Evolutionary conservation across 2,329 filamentous ascomycete species (phyloP).

Genomic region (Geosmithia putterillii): DNA sequence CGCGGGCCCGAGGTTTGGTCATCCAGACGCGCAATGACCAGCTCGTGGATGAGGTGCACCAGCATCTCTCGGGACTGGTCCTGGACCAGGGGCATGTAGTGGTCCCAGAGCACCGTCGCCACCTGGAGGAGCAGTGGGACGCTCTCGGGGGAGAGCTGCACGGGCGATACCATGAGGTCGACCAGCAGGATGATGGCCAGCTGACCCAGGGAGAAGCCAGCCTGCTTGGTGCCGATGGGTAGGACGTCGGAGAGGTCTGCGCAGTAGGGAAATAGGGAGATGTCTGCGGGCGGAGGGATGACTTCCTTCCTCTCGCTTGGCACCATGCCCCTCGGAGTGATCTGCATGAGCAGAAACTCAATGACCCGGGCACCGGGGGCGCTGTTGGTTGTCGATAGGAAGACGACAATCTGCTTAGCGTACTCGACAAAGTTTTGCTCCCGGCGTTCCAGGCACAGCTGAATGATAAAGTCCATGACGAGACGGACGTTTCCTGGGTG

Average conservation of each 20-base stretch:
- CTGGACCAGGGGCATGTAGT: constrained; percentile 88
- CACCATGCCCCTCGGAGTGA: constrained; percentile 94
- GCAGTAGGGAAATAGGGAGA: constrained; percentile 70
- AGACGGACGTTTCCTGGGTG: constrained; percentile 89
- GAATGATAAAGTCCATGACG: constrained; percentile 93
- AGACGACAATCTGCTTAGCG: constrained; percentile 96
- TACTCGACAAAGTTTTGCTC: constrained; percentile 98
- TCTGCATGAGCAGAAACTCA: constrained; percentile 83
- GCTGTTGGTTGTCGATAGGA: constrained; percentile 68
- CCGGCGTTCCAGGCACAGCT: constrained; percentile 78
- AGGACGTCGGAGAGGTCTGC: constrained; percentile 71
- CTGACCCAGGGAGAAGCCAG: constrained; percentile 85
- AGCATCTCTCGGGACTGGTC: constrained; percentile 97
- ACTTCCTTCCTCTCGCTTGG: constrained; percentile 69
- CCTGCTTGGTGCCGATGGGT: constrained; percentile 81
- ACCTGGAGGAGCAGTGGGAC: constrained; percentile 83
- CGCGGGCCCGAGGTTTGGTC: constrained; percentile 48
- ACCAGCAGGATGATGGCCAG: constrained; percentile 87
- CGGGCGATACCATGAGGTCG: constrained; percentile 88
- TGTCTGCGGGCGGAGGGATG: constrained; percentile 59
- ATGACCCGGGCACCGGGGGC: constrained; percentile 78
- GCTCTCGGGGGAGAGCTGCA: constrained; percentile 66
- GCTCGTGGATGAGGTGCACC: constrained; percentile 90
- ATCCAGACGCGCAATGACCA: constrained; percentile 72
- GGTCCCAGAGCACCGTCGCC: constrained; percentile 90